Evolutionary conservation across 2,329 filamentous ascomycete species (phyloP).

Genomic region (Cordyceps farinosa): DNA sequence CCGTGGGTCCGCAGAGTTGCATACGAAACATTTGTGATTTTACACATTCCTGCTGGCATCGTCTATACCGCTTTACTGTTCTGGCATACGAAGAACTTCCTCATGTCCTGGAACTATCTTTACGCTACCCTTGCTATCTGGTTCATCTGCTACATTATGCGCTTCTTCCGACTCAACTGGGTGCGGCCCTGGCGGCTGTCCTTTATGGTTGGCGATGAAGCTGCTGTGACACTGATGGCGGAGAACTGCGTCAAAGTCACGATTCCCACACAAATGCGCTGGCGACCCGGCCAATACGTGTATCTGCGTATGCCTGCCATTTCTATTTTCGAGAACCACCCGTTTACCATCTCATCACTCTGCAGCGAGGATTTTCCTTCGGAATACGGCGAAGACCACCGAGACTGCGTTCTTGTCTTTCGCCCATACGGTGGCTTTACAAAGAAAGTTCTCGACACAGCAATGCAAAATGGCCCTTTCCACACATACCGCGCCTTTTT

Average conservation of each 20-base stretch:
- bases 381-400: constrained; percentile 80
- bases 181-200: constrained; percentile 72
- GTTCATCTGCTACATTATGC: constrained; percentile 66
- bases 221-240: constrained; percentile 80
- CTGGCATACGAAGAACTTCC: constrained; percentile 93
- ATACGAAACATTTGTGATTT: constrained; percentile 80
- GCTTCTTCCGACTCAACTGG: constrained; percentile 89
- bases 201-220: constrained; percentile 87
- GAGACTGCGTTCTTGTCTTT: constrained; percentile 89
- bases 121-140: constrained; percentile 78
- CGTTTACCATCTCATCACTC: constrained; percentile 89
- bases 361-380: constrained; percentile 93
- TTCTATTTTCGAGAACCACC: constrained; percentile 86
- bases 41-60: constrained; percentile 79
- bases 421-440: constrained; percentile 91
- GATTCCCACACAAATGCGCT: constrained; percentile 86
- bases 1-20: constrained; percentile 71
- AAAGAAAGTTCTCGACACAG: constrained; percentile 74
- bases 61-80: constrained; percentile 82
- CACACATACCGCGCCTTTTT: constrained; percentile 90
- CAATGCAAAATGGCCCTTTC: constrained; percentile 80
- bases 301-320: constrained; percentile 94
- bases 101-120: constrained; percentile 86
- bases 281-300: constrained; percentile 91
- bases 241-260: constrained; percentile 96